phyloP scores from a whole-genome alignment of 345 rosid genomes.

The Ceriops decandra region DNA sequence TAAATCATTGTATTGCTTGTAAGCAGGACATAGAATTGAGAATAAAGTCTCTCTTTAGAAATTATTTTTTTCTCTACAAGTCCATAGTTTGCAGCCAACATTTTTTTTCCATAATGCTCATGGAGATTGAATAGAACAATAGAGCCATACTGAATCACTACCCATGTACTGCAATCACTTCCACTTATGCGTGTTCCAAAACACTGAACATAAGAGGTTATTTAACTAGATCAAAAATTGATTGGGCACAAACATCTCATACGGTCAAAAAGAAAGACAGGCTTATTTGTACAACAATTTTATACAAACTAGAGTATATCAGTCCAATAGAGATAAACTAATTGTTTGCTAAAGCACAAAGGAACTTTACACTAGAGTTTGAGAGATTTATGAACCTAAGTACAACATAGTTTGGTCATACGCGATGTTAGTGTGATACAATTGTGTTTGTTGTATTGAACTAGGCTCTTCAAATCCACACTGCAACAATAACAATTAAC shows the following conservation, averaged over 20 bases:
- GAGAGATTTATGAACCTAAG: constrained; percentile 69
- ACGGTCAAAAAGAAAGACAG: background rate
- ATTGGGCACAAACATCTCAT: background rate
- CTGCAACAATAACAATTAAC: constrained; percentile 38
- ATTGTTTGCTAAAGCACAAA: background rate
- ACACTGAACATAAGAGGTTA: constrained; percentile 47
- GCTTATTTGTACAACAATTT: too few species aligned
- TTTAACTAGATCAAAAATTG: background rate
- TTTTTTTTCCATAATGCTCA: too few species aligned
- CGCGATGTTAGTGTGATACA: constrained; percentile 81
- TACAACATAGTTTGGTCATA: constrained; percentile 77
- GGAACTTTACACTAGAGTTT: constrained; percentile 48
- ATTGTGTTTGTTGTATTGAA: constrained; percentile 76
- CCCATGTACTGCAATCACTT: constrained; percentile 79
- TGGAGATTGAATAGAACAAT: constrained; percentile 77
- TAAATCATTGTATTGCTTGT: too few species aligned
- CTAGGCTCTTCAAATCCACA: constrained; percentile 82
- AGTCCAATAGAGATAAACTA: too few species aligned
- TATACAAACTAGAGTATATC: too few species aligned
- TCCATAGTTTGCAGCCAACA: too few species aligned
- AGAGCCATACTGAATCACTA: constrained; percentile 88
- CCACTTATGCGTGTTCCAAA: constrained; percentile 57
- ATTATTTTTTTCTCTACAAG: too few species aligned
- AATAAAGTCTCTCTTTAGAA: too few species aligned
- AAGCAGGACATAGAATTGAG: too few species aligned